phyloP scores from a whole-genome alignment of 2,329 filamentous ascomycete genomes.

The Fusarium sp. region DNA sequence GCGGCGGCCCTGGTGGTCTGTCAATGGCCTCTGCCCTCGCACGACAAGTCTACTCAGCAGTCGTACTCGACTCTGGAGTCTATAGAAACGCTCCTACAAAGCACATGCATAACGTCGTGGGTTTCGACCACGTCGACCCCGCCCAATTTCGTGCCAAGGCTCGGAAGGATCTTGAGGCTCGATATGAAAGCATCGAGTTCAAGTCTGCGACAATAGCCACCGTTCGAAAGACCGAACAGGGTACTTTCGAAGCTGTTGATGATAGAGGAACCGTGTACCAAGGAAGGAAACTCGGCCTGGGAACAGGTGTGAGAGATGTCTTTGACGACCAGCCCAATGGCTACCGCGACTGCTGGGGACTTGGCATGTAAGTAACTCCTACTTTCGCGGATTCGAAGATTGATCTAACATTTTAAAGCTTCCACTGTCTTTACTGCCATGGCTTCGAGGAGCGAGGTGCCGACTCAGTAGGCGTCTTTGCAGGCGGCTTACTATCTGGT shows the following conservation, averaged over 20 bases:
- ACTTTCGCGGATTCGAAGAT: background rate
- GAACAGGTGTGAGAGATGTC: slow-evolving; percentile 63
- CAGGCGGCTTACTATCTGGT: slow-evolving; percentile 50
- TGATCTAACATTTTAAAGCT: slow-evolving; percentile 49
- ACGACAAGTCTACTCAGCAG: slow-evolving; percentile 59
- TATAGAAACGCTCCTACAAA: slow-evolving; percentile 62
- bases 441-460: slow-evolving; percentile 67
- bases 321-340: slow-evolving; percentile 61
- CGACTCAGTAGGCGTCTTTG: slow-evolving; percentile 59
- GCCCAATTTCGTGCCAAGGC: slow-evolving; percentile 51
- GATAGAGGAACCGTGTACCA: slow-evolving; percentile 54
- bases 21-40: slow-evolving; percentile 59
- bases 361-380: slow-evolving; percentile 56
- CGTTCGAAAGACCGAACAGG: slow-evolving; percentile 46
- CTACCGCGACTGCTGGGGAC: slow-evolving; percentile 66
- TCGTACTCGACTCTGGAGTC: slow-evolving; percentile 61
- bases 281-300: slow-evolving; percentile 66
- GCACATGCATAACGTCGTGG: slow-evolving; percentile 60
- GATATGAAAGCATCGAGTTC: slow-evolving; percentile 52
- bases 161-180: slow-evolving; percentile 48
- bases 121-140: slow-evolving; percentile 54
- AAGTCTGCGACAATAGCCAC: slow-evolving; percentile 43
- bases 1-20: slow-evolving; percentile 64
- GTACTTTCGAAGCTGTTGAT: slow-evolving; percentile 55
- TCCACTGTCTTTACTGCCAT: slow-evolving; percentile 70